Conservation (phyloP, 345 rosid species). For the Melaleuca quinquenervia region DNA sequence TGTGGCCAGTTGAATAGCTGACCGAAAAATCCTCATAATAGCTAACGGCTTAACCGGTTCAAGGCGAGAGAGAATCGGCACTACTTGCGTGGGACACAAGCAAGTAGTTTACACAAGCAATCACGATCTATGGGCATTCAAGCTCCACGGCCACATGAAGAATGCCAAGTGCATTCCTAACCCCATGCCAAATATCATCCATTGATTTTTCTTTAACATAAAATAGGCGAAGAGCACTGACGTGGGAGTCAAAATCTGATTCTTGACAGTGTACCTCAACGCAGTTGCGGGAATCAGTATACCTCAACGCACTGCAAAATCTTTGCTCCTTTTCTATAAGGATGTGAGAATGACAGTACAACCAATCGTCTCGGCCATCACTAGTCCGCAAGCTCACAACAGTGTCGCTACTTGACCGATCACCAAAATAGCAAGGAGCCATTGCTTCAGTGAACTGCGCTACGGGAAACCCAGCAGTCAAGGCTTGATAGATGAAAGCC, state of each 20-base stretch:
- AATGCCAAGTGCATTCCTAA: slow-evolving; percentile 74
- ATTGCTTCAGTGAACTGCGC: background rate
- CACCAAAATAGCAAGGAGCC: slow-evolving; percentile 12
- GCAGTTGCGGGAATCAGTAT: slow-evolving; percentile 88
- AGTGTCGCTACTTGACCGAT: slow-evolving; percentile 75
- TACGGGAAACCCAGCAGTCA: background rate
- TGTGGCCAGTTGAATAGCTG: slow-evolving; percentile 58
- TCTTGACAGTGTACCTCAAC: slow-evolving; percentile 82
- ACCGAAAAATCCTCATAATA: slow-evolving; percentile 39
- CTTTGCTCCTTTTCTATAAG: slow-evolving; percentile 58
- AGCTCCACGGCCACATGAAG: slow-evolving; percentile 66
- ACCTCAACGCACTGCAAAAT: slow-evolving; percentile 74
- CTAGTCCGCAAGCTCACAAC: slow-evolving; percentile 75
- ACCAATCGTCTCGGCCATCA: slow-evolving; percentile 79
- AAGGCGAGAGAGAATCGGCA: slow-evolving; percentile 67
- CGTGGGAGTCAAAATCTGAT: slow-evolving; percentile 58
- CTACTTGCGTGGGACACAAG: slow-evolving; percentile 70
- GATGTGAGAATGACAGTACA: slow-evolving; percentile 71
- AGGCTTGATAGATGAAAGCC: background rate
- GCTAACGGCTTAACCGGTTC: slow-evolving; percentile 58
- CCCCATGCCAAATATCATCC: slow-evolving; percentile 59
- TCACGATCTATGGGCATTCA: slow-evolving; percentile 41
- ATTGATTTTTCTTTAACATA: slow-evolving; percentile 35
- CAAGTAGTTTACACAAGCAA: slow-evolving; percentile 69
- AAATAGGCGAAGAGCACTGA: slow-evolving; percentile 65